Conservation (phyloP, 2,329 filamentous ascomycete genomes). For the Ophiostoma himal-ulmi region DNA sequence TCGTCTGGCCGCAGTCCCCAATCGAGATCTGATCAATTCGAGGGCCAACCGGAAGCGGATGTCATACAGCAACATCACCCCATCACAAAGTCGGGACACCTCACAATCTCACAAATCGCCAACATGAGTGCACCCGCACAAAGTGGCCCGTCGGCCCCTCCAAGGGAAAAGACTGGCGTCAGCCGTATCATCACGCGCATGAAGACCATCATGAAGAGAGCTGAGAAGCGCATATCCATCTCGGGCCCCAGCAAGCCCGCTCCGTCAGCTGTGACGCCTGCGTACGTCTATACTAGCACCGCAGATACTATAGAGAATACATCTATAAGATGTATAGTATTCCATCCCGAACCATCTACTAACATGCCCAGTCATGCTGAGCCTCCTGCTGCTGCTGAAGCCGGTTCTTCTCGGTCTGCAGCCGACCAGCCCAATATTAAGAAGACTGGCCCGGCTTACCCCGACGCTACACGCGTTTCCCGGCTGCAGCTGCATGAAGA, state of each 20-base stretch:
- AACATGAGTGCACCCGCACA: conserved; percentile 42
- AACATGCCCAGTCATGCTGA: not conserved
- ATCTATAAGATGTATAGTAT: too few species aligned
- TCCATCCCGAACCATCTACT: not conserved
- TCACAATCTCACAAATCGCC: not conserved
- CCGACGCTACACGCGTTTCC: conserved; percentile 36
- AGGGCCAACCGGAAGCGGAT: not conserved
- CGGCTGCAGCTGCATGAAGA: conserved; percentile 50
- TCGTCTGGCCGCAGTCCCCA: not conserved
- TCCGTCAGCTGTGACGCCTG: conserved; percentile 21
- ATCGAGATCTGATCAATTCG: not conserved
- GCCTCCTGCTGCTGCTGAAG: conserved; percentile 6
- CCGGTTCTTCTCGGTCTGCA: conserved; percentile 6
- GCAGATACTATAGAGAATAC: not conserved
- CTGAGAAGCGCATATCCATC: conserved; percentile 33
- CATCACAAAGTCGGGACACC: not conserved
- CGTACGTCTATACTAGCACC: not conserved
- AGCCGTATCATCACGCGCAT: conserved; percentile 44
- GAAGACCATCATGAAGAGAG: conserved; percentile 46
- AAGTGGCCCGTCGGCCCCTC: conserved; percentile 34
- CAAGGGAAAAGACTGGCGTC: conserved; percentile 42
- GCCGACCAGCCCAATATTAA: conserved; percentile 21
- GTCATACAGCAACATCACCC: not conserved
- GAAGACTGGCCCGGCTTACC: not conserved
- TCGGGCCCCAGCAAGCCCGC: conserved; percentile 26